Evolutionary conservation across 2,329 filamentous ascomycete species (phyloP).

Genomic region (Camillea tinctor): DNA sequence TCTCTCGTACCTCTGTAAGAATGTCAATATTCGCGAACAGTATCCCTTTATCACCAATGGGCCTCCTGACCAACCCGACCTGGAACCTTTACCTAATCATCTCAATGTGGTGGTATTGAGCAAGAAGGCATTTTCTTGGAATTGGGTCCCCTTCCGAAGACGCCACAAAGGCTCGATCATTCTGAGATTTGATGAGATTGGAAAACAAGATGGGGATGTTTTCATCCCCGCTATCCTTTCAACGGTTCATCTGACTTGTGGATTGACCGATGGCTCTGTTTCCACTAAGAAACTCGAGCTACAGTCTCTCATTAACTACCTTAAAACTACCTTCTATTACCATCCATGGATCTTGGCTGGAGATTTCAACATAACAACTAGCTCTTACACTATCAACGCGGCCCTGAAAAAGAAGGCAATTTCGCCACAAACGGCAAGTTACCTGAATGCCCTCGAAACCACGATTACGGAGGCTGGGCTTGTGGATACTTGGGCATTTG

Average conservation of each 20-base stretch:
- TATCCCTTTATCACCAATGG: slow-evolving; percentile 60
- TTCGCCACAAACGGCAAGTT: slow-evolving; percentile 44
- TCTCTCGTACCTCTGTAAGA: slow-evolving; percentile 51
- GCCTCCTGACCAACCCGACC: slow-evolving; percentile 49
- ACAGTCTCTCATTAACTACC: slow-evolving; percentile 45
- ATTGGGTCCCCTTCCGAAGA: slow-evolving; percentile 50
- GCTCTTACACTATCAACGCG: slow-evolving; percentile 51
- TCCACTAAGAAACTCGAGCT: slow-evolving; percentile 57
- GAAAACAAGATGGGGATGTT: slow-evolving; percentile 21
- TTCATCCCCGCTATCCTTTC: slow-evolving; percentile 48
- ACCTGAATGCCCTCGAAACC: slow-evolving; percentile 46
- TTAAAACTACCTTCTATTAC: slow-evolving; percentile 40
- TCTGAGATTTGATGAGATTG: slow-evolving; percentile 37
- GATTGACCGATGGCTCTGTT: slow-evolving; percentile 58
- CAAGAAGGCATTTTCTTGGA: slow-evolving; percentile 54
- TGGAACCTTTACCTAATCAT: slow-evolving; percentile 57
- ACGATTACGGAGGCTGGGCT: slow-evolving; percentile 46
- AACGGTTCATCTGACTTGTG: slow-evolving; percentile 61
- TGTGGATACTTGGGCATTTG: slow-evolving; percentile 51
- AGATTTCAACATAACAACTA: slow-evolving; percentile 65
- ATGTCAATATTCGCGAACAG: slow-evolving; percentile 41
- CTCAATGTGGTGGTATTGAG: slow-evolving; percentile 62
- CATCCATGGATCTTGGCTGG: slow-evolving; percentile 59
- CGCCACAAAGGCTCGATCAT: slow-evolving; percentile 60
- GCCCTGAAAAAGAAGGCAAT: slow-evolving; percentile 54